Percentiles rank a stretch among this genome's conserved stretches.
Evolutionary conservation across 2,329 filamentous ascomycete species (phyloP).

Genomic region (Trichoderma gracile): DNA sequence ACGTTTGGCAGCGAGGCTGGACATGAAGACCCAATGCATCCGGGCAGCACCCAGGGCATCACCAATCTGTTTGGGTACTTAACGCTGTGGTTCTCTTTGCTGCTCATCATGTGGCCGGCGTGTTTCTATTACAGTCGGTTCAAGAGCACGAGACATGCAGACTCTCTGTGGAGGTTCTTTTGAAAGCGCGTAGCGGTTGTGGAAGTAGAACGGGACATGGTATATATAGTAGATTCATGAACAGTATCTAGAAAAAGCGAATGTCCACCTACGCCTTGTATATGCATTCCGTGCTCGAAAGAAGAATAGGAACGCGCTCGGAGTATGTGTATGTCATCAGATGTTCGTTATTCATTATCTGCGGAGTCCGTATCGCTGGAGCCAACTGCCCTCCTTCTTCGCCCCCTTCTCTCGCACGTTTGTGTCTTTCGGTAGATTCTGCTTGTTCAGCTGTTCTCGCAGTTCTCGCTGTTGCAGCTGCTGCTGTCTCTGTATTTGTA

Average conservation of each 20-base stretch:
- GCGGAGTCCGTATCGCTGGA: constrained; percentile 8
- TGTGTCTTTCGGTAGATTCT: background rate
- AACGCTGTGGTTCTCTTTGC: constrained; percentile 38
- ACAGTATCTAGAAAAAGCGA: background rate
- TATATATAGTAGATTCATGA: background rate
- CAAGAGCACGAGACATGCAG: constrained; percentile 44
- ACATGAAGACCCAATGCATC: constrained; percentile 33
- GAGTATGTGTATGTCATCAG: background rate
- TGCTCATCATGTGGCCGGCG: constrained; percentile 45
- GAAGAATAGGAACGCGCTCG: background rate
- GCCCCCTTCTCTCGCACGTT: background rate
- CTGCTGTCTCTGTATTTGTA: background rate
- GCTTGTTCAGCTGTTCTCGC: constrained; percentile 27
- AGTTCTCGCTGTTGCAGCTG: constrained; percentile 25
- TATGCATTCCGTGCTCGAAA: background rate
- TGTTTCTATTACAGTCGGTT: constrained; percentile 47
- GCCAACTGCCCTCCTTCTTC: constrained; percentile 19
- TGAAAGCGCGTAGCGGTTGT: constrained; percentile 27
- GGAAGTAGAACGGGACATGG: background rate
- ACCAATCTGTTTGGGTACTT: constrained; percentile 44
- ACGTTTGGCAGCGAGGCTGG: constrained; percentile 42
- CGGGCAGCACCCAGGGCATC: constrained; percentile 36
- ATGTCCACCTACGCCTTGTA: background rate
- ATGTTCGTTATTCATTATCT: constrained; percentile 17
- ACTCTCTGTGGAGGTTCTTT: constrained; percentile 51